Conservation (phyloP, 139 green algal species). For the Mychonastes homosphaera region DNA sequence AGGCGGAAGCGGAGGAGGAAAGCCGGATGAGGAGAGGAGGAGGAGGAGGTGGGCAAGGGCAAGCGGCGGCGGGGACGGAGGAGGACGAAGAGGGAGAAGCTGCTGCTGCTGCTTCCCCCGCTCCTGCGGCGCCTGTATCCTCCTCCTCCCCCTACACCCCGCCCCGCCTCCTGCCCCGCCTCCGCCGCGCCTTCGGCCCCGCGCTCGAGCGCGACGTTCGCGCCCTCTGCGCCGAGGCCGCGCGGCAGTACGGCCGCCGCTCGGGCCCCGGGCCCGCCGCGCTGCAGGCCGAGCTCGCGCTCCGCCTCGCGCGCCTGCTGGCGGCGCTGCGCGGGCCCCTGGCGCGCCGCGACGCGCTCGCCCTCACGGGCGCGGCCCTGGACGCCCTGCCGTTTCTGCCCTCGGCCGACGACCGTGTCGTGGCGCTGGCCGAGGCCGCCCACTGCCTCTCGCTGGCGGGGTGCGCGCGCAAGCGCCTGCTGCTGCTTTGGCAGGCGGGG, state of each 20-base stretch:
- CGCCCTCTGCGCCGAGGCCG: background rate
- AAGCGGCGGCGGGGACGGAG: background rate
- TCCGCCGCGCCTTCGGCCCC: background rate
- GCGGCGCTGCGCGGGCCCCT: slow-evolving; percentile 30
- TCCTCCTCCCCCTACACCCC: background rate
- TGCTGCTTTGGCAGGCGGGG: slow-evolving; percentile 63
- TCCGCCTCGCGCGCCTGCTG: slow-evolving; percentile 52
- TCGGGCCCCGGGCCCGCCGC: background rate
- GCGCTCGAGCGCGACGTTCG: background rate
- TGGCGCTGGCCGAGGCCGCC: slow-evolving; percentile 43
- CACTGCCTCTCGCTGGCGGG: slow-evolving; percentile 40
- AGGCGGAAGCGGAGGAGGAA: background rate
- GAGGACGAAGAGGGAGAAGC: background rate
- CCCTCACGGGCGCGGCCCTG: slow-evolving; percentile 26
- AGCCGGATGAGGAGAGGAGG: background rate
- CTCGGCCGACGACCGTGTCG: slow-evolving; percentile 42
- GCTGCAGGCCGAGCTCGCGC: slow-evolving; percentile 39
- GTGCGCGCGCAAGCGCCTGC: slow-evolving; percentile 40
- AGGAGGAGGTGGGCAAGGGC: background rate
- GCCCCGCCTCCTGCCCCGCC: background rate
- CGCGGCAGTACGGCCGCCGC: too few species aligned
- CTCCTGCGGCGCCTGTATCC: background rate
- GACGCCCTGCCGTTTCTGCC: slow-evolving; percentile 23
- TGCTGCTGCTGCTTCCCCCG: background rate
- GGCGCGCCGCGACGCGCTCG: slow-evolving; percentile 26